Evolutionary conservation across 2,329 filamentous ascomycete genomes (phyloP), one percentile per base, ranked within the genome.

Genomic region (Stachybotrys elegans): DNA sequence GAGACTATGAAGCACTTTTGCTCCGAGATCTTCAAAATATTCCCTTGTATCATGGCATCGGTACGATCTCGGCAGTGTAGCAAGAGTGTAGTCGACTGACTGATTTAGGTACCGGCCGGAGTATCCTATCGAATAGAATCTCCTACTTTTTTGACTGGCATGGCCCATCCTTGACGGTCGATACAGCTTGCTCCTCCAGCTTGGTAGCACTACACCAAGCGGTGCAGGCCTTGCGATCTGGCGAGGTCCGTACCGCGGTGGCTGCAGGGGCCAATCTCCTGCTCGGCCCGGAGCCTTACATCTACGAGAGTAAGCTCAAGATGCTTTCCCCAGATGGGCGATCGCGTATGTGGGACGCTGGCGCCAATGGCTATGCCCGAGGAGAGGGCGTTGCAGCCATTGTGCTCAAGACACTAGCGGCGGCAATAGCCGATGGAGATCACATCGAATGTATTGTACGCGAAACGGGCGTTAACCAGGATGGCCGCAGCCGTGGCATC

Each of bases 291-390:
- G 43, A 51, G 20, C 42, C 37, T 29, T 48, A 51, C 8, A 45
- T 56, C 17, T 34, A 19, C 4, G 45, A 43, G 35, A 44, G 42
- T 9, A 43, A 47, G 14, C 38, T 45, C 34, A 22, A 44, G 27
- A 43, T 49, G 31, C 36, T 52, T 4, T 44, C 42, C 5, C 54
- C 58, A 4, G 55, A 59, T 11, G 53, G 59, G 22, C 43, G 42
- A 13, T 63, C 51, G 14, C 55, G 50, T 34, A 55, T 54, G n/a
- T 66, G 58, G 22, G 42, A 44, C 22, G 16, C 21, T n/a, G 47
- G 52, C n/a, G 72, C 67, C 2, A 58, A 69, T 47, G 73, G 73
- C 4, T 76, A 74, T 47, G 68, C 59, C 1, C 59, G 70, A 16
- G 71, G 69, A 2, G 71, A 75, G 47, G 72, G 70, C 5, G 53